Conservation (phyloP, 768 basidiomycete genomes). For the Termitomyces sp. region DNA sequence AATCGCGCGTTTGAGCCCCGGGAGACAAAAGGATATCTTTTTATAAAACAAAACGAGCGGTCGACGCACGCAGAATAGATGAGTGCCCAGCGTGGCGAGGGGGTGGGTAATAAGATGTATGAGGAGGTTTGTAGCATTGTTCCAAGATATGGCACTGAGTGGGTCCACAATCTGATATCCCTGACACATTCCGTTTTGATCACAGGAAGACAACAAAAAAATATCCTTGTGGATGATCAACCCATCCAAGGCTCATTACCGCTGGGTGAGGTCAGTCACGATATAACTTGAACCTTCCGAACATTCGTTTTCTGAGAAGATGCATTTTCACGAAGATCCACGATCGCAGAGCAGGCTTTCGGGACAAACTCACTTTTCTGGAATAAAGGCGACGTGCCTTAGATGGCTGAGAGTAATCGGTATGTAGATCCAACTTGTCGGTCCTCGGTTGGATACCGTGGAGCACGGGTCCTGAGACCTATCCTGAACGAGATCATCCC, state of each 20-base stretch:
- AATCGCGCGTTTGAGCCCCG: neutral
- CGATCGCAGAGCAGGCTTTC: neutral
- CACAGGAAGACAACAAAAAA: neutral
- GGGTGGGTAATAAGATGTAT: neutral
- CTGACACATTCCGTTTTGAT: neutral
- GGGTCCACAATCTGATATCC: neutral
- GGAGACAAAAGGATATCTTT: neutral
- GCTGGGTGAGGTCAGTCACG: neutral
- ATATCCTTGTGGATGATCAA: neutral
- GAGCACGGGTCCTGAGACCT: neutral
- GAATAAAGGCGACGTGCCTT: neutral
- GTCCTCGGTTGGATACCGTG: neutral
- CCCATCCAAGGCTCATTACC: neutral
- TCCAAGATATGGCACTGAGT: neutral
- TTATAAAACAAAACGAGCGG: neutral
- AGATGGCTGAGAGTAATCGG: neutral
- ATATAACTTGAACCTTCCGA: neutral
- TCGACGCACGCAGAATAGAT: neutral
- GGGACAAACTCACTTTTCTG: neutral
- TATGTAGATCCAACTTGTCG: neutral
- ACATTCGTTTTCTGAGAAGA: neutral
- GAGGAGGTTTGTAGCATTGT: neutral
- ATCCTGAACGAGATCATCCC: neutral
- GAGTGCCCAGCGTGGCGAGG: neutral
- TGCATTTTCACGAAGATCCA: neutral